Base-by-base conservation (phyloP, 2,329 filamentous ascomycete species). In the Knufia fluminis region DNA sequence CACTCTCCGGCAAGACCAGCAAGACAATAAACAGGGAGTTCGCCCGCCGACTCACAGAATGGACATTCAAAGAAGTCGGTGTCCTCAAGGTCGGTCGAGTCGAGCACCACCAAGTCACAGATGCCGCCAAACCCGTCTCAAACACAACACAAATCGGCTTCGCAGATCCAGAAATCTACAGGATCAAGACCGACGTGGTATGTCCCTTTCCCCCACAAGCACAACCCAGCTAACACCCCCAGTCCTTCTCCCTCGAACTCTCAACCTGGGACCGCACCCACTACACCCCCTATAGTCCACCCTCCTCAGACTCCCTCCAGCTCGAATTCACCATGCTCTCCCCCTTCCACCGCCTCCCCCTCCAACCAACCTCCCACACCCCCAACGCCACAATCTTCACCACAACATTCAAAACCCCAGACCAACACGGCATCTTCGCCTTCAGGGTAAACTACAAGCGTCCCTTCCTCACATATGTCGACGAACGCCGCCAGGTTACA, bases 311-410 rank as follows among this genome's bases (percentile, higher is more conserved):
- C 65, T 76, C 74, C 23, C 65, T 98, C 28, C 92, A 98, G 69
- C 86, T 98, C 54, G 92, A 98, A 69, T 96, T 97, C 75, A 90
- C 83, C 72, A 98, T 97, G 92, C 84, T 98, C 41, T 96, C 91
- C 1, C 91, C 92, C 50, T 97, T 96, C 80, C 85, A 96, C 72
- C 90, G 92, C 36, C 77, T 97, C 28, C 75, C 81, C 52, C 81
- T 98, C 26, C 61, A 71, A 7, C 77, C 79, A 12, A 66, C 73
- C 8, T 67, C 69, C 26, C 74, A 73, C 22, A 83, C 81, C 1
- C 68, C 75, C 48, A 82, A 86, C 60, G 80, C 82, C 56, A 83
- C 86, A 44, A 76, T 85, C 54, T 98, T 83, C 73, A 76, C 77
- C 55, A 76, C 79, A 40, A 76, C 79, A 20, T 96, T 98, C 70